Evolutionary conservation across 176 grass and related monocot species (phyloP), one percentile per base, ranked within the genome.

Genomic region (Zoysia pacifica): DNA sequence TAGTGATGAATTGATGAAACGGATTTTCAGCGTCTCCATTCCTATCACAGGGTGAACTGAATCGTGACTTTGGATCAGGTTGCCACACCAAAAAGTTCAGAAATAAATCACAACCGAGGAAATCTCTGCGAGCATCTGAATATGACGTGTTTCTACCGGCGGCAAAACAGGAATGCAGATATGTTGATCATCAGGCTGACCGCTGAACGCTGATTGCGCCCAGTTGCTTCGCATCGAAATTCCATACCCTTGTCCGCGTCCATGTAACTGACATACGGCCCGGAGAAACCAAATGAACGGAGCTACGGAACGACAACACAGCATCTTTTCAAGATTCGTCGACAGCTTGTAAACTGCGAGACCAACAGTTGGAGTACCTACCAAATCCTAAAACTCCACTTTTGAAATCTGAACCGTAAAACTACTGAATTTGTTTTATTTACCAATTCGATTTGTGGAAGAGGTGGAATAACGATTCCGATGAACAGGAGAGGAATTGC

Each of bases 191-290:
- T 64, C 67, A 64, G 56, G 39, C 15, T 69, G 48, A 46, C 48
- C 46, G 67, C 67, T 16, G 47, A 71, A 9, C 8, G 38, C 14
- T 78, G 74, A 71, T 54, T 8, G 5, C 66, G 64, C 4, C 19
- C 28, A 28, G 28, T 28, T 28, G 28, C 56, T 78, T 55, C 2
- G 55, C n/a, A 16, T 71, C 66, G 45, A 70, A 68, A 73, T 65
- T 82, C 80, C 59, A 41, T 16, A 12, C 40, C 14, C 42, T 68
- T 67, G 14, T 83, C 62, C 67, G 11, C 70, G 74, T 8, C 60
- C 50, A 54, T 45, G n/a, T 82, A 82, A 82, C 60, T 45, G 59
- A 74, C 48, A 66, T 38, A 74, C 41, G 62, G 60, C 60, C 61
- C 7, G 49, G 70, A 46, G 80, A 53, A 54, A 54, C 66, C 66